These are phyloP conservation scores for Knufia fluminis DNA, from an alignment of 2,329 filamentous ascomycete species.

Conservation along the genomic window DNA sequence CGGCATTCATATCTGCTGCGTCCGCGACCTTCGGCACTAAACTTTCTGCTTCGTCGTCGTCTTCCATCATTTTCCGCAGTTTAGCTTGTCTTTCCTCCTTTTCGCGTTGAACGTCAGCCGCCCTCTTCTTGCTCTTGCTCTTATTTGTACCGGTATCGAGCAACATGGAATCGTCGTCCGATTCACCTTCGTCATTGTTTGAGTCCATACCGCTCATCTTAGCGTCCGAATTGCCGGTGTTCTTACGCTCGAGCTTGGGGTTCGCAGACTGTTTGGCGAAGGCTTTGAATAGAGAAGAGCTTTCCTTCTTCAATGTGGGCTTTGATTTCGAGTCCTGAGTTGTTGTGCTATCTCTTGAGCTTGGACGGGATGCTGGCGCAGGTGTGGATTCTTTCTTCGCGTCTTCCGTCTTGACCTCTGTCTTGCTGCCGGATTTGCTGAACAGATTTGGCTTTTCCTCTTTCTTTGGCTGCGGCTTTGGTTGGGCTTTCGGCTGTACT, in stretches of 20 bases:
- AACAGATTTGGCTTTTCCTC: slow-evolving; percentile 18
- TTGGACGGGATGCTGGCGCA: slow-evolving; percentile 22
- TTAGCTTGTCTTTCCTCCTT: slow-evolving; percentile 52
- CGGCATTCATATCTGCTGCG: slow-evolving; percentile 10
- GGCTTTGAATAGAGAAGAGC: slow-evolving; percentile 22
- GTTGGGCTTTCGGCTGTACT: slow-evolving; percentile 19
- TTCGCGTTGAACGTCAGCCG: slow-evolving; percentile 18
- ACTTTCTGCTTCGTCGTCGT: slow-evolving; percentile 40
- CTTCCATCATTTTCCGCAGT: slow-evolving; percentile 67
- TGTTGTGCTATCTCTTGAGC: slow-evolving; percentile 23
- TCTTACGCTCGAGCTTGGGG: slow-evolving; percentile 12
- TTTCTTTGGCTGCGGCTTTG: slow-evolving; percentile 21
- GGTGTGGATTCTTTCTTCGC: slow-evolving; percentile 13
- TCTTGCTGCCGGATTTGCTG: neutral
- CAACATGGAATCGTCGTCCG: slow-evolving; percentile 46
- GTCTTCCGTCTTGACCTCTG: slow-evolving; percentile 7
- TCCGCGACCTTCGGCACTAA: slow-evolving; percentile 23
- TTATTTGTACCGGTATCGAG: slow-evolving; percentile 30
- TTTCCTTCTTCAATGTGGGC: slow-evolving; percentile 26
- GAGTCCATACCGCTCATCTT: slow-evolving; percentile 10
- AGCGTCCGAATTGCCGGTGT: slow-evolving; percentile 13
- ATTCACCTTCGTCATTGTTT: slow-evolving; percentile 48
- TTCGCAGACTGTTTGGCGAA: slow-evolving; percentile 20
- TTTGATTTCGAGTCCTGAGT: slow-evolving; percentile 25
- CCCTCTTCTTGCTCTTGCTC: slow-evolving; percentile 31